These are phyloP conservation scores for Fistulinella staudtii DNA, from an alignment of 1,284 basidiomycete species.

Conservation along the genomic window DNA sequence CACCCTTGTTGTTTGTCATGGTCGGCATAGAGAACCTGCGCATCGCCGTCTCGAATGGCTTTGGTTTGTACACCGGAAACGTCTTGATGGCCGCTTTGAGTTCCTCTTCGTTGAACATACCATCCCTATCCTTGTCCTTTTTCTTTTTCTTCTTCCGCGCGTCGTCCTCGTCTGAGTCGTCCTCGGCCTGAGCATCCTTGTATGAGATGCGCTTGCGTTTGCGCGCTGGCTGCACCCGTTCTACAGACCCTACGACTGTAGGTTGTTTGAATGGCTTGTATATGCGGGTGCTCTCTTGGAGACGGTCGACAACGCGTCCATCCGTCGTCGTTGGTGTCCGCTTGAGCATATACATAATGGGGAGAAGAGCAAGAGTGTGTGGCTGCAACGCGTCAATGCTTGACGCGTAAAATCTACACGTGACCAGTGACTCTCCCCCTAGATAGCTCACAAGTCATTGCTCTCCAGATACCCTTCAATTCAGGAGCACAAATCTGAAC, in stretches of 20 bases:
- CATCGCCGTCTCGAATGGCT: slow-evolving; percentile 63
- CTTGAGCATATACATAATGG: slow-evolving; percentile 55
- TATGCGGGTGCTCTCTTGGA: slow-evolving; percentile 65
- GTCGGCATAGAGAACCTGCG: slow-evolving; percentile 84
- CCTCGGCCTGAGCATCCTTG: slow-evolving; percentile 54
- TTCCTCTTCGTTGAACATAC: slow-evolving; percentile 54
- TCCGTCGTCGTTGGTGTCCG: slow-evolving; percentile 66
- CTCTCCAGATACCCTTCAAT: no score
- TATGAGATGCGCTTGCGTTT: slow-evolving; percentile 85
- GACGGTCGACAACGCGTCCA: slow-evolving; percentile 59
- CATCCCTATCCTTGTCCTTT: slow-evolving; percentile 49
- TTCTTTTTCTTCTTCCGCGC: slow-evolving; percentile 58
- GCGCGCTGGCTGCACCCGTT: slow-evolving; percentile 62
- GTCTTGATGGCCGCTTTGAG: slow-evolving; percentile 61
- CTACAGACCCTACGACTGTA: slow-evolving; percentile 42
- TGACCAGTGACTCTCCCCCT: no score
- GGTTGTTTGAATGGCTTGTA: slow-evolving; percentile 83
- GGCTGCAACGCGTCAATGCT: slow-evolving; percentile 5
- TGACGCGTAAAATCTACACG: slow-evolving; percentile 14
- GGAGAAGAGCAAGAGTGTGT: no score
- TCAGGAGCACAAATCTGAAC: no score
- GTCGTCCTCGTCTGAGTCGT: slow-evolving; percentile 49
- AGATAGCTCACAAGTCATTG: no score
- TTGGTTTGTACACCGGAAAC: slow-evolving; percentile 83
- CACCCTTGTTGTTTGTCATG: slow-evolving; percentile 80